phyloP scores from a whole-genome alignment of 306 rosid species.

The Ormosia semicastrata region DNA sequence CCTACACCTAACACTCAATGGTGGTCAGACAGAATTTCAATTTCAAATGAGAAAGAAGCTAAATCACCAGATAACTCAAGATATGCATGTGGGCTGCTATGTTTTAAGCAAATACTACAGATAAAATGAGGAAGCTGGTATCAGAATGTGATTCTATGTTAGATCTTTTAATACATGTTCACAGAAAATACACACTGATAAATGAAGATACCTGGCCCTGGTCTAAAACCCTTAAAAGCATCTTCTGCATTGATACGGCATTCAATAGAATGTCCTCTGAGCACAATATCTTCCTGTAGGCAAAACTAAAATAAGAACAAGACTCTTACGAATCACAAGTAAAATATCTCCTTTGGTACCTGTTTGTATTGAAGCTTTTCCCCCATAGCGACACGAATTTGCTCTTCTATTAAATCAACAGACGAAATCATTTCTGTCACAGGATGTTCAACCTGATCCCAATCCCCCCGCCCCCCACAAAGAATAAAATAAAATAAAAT shows the following conservation, averaged over 20 bases:
- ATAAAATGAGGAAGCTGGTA: background rate
- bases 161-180: background rate
- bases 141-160: constrained; percentile 8
- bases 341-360: constrained; percentile 47
- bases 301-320: constrained; percentile 23
- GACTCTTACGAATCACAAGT: constrained; percentile 17
- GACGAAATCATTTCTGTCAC: constrained; percentile 99
- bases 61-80: background rate
- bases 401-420: constrained; percentile 94
- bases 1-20: background rate
- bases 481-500: background rate
- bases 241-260: constrained; percentile 99
- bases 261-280: constrained; percentile 95
- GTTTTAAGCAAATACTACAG: constrained; percentile 4
- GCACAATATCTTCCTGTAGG: constrained; percentile 87
- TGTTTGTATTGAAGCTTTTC: constrained; percentile 79
- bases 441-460: constrained; percentile 92
- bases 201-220: constrained; percentile 81
- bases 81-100: background rate
- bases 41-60: constrained; percentile 11
- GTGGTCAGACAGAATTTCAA: background rate
- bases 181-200: constrained; percentile 16
- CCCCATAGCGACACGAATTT: constrained; percentile 92
- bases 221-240: constrained; percentile 94
- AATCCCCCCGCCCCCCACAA: constrained; percentile 1